Base-by-base conservation (phyloP, 371 early-diverging fungal species). In the Zychaea mexicana region DNA sequence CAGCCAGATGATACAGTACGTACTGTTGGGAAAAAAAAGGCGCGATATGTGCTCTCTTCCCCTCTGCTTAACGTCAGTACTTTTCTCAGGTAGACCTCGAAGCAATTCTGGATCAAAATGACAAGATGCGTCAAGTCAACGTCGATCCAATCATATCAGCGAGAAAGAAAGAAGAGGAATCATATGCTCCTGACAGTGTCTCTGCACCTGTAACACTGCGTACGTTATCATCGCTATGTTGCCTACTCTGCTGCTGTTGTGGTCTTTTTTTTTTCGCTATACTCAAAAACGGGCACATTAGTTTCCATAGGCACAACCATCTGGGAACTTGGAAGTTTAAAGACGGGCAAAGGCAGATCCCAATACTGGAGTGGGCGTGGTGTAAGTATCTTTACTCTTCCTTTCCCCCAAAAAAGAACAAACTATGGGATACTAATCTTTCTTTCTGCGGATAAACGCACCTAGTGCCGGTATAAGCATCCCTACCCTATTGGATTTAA, bases 401-500 rank as follows among this genome's bases (percentile, higher is more conserved):
- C 12, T 33, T 8, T 33, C 12, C 12, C 12, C 8, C 33, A 8
- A 33, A 26, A 22, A 22, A 28, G 39, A 30, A 17, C 7, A 56
- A 19, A 36, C 1, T 42, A 61, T 19, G 21, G 39, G 31, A 17
- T 12, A 45, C 13, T 10, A 33, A 52, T 39, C 12, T 17, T 9
- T 17, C 2, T 22, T 17, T 52, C 31, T 32, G 8, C 4, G 7
- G 2, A 21, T 15, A 15, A 9, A n/a, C n/a, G n/a, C n/a, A n/a
- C 38, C 2, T 13, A 85, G 85, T 85, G 83, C 57, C 76, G 76
- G 36, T 85, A 79, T 54, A 81, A 72, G 42, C 86, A 85, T 56
- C 83, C 81, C 54, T 85, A 85, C 62, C 86, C 86, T 3, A 70
- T 85, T 38, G 86, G 86, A 5, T 85, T 74, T 57, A 64, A 68